These are phyloP conservation scores for Yamadazyma olivae DNA, from an alignment of 805 yeast genomes.

Conservation along the genomic window DNA sequence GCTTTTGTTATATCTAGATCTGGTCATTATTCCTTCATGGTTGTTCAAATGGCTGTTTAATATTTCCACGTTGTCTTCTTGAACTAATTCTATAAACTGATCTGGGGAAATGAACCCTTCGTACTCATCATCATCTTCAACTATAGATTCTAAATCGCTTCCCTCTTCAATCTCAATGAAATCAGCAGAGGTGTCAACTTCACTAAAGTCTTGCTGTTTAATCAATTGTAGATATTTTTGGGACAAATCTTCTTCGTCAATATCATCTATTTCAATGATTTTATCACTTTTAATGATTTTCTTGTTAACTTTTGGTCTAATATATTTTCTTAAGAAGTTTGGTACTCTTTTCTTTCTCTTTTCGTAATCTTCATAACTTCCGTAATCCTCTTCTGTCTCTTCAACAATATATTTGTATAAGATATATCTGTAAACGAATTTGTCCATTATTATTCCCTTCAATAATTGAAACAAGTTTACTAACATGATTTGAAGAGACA, in stretches of 20 bases:
- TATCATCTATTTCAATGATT: slow-evolving; percentile 13
- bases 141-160: slow-evolving; percentile 12
- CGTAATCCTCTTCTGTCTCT: slow-evolving; percentile 3
- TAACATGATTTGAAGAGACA: slow-evolving; percentile 18
- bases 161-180: slow-evolving; percentile 20
- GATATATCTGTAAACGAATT: slow-evolving; percentile 9
- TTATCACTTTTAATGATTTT: slow-evolving; percentile 1
- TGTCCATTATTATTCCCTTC: slow-evolving; percentile 15
- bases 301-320: slow-evolving; percentile 17
- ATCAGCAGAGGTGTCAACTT: slow-evolving; percentile 33
- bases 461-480: slow-evolving; percentile 19
- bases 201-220: slow-evolving; percentile 29
- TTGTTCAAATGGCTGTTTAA: slow-evolving; percentile 26
- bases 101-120: slow-evolving; percentile 23
- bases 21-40: slow-evolving; percentile 26
- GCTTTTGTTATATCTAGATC: slow-evolving; percentile 24
- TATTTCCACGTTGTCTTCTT: slow-evolving; percentile 14
- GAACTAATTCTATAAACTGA: slow-evolving; percentile 22
- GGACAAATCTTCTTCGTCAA: slow-evolving; percentile 16
- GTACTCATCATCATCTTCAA: slow-evolving; percentile 6
- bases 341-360: slow-evolving; percentile 21
- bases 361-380: slow-evolving; percentile 15
- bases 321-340: slow-evolving; percentile 23
- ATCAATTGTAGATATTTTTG: slow-evolving; percentile 23
- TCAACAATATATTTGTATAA: slow-evolving; percentile 1